Evolutionary conservation across 805 yeast species (phyloP), one percentile per base, ranked within the genome.

Genomic region (Yarrowia sp.): DNA sequence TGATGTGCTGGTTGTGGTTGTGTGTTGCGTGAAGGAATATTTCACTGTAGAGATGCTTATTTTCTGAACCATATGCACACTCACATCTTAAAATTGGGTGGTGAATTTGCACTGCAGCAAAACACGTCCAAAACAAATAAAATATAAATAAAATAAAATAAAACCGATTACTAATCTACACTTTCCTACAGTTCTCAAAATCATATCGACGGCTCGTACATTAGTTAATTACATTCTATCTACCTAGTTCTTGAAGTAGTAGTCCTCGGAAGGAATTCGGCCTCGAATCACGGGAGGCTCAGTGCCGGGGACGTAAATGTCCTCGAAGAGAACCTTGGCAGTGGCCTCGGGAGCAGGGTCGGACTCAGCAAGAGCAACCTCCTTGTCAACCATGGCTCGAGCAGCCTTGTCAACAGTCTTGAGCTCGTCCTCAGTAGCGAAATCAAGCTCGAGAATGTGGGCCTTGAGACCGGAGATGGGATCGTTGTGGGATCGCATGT

Each of bases 401-500:
- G 96, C 97, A 71, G 89, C 92, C 84, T 95, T 95, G 82, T 95
- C 99, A 77, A 91, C 89, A 67, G 89, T 78, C 83, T 92, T 93
- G 79, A 95, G 84, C 83, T 95, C 98, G 66, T 88, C 96, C 83
- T 93, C 99, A 67, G 96, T 83, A 68, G 97, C 96, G 72, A 95
- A 86, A 69, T 83, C 85, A 77, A 86, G 83, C 72, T 92, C 97
- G 74, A 92, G 77, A 70, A 95, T 81, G 69, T 86, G 89, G 74
- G 86, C 87, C 85, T 92, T 93, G 76, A 95, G 86, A 72, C 98
- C 98, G 65, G 96, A 92, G 78, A 95, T 91, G 73, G 98, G 98
- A 79, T 95, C 99, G 78, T 89, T 92, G 84, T 91, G 89, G 48
- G 98, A 91, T 84, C 99, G 90, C 98, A 95, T 92, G 83, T 93